A percentile compares a stretch with the other conserved stretches of the same genome.
Evolutionary conservation across 2,329 filamentous ascomycete genomes (phyloP).

Genomic region (Incumbomyces delicatus): DNA sequence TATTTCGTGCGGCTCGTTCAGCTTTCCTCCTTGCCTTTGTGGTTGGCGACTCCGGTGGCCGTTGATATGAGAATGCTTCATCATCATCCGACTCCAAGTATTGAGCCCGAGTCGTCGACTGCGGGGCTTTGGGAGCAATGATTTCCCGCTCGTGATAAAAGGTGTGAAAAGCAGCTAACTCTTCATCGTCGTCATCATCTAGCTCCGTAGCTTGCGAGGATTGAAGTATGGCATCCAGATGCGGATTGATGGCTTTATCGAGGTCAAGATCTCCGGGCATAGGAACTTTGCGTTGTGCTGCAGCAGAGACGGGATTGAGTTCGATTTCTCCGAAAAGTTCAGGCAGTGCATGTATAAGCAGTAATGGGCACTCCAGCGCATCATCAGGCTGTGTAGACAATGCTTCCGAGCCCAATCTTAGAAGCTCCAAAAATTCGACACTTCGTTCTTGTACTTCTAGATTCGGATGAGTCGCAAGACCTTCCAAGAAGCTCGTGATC

Average conservation of each 20-base stretch:
- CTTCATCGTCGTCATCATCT: constrained; percentile 39
- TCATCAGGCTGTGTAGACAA: constrained; percentile 24
- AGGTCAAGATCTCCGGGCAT: constrained; percentile 66
- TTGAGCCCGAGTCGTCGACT: not conserved
- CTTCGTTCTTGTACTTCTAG: constrained; percentile 92
- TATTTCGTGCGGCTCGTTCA: constrained; percentile 71
- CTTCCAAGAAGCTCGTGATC: constrained; percentile 72
- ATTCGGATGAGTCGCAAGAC: constrained; percentile 68
- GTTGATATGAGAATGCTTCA: constrained; percentile 30
- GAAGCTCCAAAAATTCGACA: constrained; percentile 82
- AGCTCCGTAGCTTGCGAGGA: constrained; percentile 32
- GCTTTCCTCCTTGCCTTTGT: constrained; percentile 64
- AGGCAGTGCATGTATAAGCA: constrained; percentile 85
- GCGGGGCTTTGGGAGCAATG: constrained; percentile 7
- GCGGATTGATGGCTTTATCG: constrained; percentile 69
- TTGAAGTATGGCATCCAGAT: constrained; percentile 57
- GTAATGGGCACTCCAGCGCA: constrained; percentile 56
- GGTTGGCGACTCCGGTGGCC: constrained; percentile 56
- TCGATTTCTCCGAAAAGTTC: constrained; percentile 78
- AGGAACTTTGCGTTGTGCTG: constrained; percentile 79
- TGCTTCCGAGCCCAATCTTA: constrained; percentile 79
- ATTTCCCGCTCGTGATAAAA: constrained; percentile 31
- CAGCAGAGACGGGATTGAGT: constrained; percentile 77
- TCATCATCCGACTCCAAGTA: constrained; percentile 4
- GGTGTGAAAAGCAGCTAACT: constrained; percentile 30